Evolutionary conservation across 441 rosid species (phyloP), one percentile per base, ranked within the genome.

Genomic region (Omphalea diandra): DNA sequence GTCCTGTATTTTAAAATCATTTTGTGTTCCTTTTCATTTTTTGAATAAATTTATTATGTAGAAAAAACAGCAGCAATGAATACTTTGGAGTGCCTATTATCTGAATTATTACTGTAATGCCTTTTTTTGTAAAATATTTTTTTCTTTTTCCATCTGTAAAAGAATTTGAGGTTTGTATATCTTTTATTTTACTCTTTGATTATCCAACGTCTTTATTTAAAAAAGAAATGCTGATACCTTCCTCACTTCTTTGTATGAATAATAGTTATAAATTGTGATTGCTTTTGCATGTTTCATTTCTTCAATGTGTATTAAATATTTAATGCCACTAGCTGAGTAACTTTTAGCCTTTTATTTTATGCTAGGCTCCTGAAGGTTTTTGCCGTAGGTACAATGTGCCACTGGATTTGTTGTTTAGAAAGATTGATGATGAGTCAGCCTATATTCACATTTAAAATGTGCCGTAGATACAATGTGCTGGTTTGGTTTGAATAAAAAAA

Each of bases 341-440:
- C 46, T 32, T 44, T 54, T 55, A 20, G 41, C 7, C 67, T 50
- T 22, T 20, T 72, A 5, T 82, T 77, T 71, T 57, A 75, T 78
- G 49, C 63, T 85, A 92, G 98, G 98, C 99, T 79, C 94, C 94
- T 43, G 97, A 90, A 76, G 98, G 99, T 46, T 94, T 92, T 76
- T 87, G 98, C 75, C 89, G 92, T 63, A 88, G 96, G 83, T 84
- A 90, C 80, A 84, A 83, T 66, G 84, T 90, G 67, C 78, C 86
- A 46, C 35, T 87, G 73, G 91, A 86, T 53, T 83, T 83, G 14
- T 53, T 90, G 75, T 89, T 77, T 82, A 86, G 77, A 68, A 94
- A 89, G 78, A 77, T 75, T 63, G 93, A 85, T 61, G 98, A 98
- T 94, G 77, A 84, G 96, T 81, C 40, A 69, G 59, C 54, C 64